A percentile compares a stretch with the other conserved stretches of the same genome.
Evolutionary conservation across 2,329 filamentous ascomycete genomes (phyloP).

Genomic region (Cladobotryum protrusum): DNA sequence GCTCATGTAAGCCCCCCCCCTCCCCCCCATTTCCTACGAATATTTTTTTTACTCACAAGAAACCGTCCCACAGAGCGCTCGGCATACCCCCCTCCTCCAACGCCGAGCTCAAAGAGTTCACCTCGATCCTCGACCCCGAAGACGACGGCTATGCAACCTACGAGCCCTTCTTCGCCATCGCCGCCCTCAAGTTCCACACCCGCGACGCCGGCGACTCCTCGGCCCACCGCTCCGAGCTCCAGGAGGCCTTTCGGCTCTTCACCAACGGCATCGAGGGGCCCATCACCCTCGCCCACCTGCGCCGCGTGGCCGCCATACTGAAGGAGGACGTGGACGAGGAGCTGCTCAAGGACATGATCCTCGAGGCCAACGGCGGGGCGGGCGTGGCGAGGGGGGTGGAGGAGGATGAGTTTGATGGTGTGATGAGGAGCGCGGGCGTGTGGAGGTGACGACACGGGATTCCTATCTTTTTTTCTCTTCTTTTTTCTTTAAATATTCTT

Average conservation of each 20-base stretch:
- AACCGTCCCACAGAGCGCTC: slow-evolving; percentile 58
- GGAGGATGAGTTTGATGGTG: slow-evolving; percentile 74
- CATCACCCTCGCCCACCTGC: slow-evolving; percentile 77
- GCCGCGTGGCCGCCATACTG: slow-evolving; percentile 70
- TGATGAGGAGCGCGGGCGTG: slow-evolving; percentile 78
- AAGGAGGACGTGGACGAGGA: slow-evolving; percentile 82
- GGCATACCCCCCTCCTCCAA: slow-evolving; percentile 60
- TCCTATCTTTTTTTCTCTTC: background rate
- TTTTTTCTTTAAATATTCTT: background rate
- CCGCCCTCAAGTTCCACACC: slow-evolving; percentile 75
- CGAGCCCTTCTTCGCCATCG: slow-evolving; percentile 77
- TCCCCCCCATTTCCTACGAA: background rate
- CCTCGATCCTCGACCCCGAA: slow-evolving; percentile 77
- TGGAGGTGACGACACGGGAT: slow-evolving; percentile 53
- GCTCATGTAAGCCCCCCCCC: slow-evolving; percentile 53
- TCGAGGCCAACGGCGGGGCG: slow-evolving; percentile 82
- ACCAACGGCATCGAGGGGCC: slow-evolving; percentile 47
- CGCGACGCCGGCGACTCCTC: slow-evolving; percentile 47
- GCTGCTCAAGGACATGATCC: slow-evolving; percentile 84
- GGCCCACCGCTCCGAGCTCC: slow-evolving; percentile 60
- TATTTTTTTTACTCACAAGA: background rate
- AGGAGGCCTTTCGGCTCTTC: slow-evolving; percentile 78
- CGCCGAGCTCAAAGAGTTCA: slow-evolving; percentile 68
- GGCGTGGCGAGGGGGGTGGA: slow-evolving; percentile 65
- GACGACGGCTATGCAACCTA: slow-evolving; percentile 72